Base-by-base conservation (phyloP, 2,329 filamentous ascomycete species). In the Chalaropsis thielavioides region DNA sequence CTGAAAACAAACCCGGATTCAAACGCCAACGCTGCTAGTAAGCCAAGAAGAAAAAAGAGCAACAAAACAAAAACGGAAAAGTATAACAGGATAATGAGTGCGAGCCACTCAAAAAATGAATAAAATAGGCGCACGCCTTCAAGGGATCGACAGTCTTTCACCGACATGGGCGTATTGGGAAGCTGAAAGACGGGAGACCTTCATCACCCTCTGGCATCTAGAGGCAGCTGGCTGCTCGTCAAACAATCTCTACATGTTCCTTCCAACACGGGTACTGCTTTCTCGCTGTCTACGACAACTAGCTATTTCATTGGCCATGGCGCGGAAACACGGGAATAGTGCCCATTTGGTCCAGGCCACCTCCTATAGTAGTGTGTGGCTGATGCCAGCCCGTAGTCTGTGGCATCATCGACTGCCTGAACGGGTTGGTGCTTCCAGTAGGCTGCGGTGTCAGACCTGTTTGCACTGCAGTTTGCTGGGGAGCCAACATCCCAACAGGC, bases 361-460 rank as follows among this genome's bases (percentile, higher is more conserved):
- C 90, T 68, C 95, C 88, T 8, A 87, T 83, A 71, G 89, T 84
- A 69, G 87, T 85, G 67, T 83, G 83, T 27, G 54, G 54, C 68
- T 87, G 82, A 73, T 96, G 92, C 90, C 94, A 97, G 1, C 90
- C 90, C 74, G 89, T 92, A 0, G 91, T 95, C 68, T 85, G 81
- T 71, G 95, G 91, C 72, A 95, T 94, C 63, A 95, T 86, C 58
- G 88, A 90, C 72, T 97, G 91, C 17, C 94, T 83, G 81, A 97
- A 97, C 0, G 94, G 94, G 71, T 99, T 99, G 1, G 92, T 96
- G 71, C 84, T 90, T 8, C 91, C 92, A 0, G 92, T 96, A 1
- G 87, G 82, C 71, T 92, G 90, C 1, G 90, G 84, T 63, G 81
- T 81, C 4, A 94, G 76, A 44, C 75, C 77, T 1, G 78, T 77